These are phyloP conservation scores for Melanomma pulvis-pyrius DNA, from an alignment of 495 filamentous ascomycete species.

Conservation along the genomic window DNA sequence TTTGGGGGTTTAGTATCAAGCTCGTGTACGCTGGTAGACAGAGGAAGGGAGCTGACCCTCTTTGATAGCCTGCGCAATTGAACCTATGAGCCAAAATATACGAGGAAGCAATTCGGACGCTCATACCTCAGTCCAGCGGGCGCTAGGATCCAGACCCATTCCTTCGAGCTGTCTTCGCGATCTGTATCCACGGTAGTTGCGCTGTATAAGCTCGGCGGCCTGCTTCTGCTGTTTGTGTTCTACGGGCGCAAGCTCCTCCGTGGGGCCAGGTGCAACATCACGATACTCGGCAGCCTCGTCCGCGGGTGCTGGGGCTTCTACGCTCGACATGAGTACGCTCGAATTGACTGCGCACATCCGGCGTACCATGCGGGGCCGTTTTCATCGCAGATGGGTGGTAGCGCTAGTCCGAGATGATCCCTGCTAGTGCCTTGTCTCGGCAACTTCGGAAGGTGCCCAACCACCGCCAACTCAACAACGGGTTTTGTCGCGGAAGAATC, in stretches of 20 bases:
- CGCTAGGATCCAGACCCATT: constrained; percentile 64
- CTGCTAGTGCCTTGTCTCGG: no score
- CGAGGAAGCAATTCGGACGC: neutral
- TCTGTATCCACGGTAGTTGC: constrained; percentile 72
- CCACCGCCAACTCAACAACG: no score
- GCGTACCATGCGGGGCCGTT: neutral
- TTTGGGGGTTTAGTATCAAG: constrained; percentile 31
- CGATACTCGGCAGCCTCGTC: neutral
- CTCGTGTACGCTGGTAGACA: neutral
- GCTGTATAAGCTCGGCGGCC: constrained; percentile 48
- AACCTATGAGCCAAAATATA: neutral
- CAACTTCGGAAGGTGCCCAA: no score
- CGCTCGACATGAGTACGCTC: neutral
- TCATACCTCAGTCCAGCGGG: constrained; percentile 66
- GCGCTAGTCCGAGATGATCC: no score
- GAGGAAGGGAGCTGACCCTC: constrained; percentile 39
- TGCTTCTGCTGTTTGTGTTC: constrained; percentile 15
- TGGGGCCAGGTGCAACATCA: neutral
- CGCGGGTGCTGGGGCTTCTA: neutral
- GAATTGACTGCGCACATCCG: neutral
- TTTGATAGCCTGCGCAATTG: constrained; percentile 41
- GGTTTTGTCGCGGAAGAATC: no score
- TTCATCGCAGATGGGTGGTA: neutral
- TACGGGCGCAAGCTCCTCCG: neutral
- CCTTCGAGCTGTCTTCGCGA: constrained; percentile 67